Percentiles rank a stretch among this genome's conserved stretches.
Conservation (phyloP, 2,329 filamentous ascomycete species). For the Clarireedia sp. region DNA sequence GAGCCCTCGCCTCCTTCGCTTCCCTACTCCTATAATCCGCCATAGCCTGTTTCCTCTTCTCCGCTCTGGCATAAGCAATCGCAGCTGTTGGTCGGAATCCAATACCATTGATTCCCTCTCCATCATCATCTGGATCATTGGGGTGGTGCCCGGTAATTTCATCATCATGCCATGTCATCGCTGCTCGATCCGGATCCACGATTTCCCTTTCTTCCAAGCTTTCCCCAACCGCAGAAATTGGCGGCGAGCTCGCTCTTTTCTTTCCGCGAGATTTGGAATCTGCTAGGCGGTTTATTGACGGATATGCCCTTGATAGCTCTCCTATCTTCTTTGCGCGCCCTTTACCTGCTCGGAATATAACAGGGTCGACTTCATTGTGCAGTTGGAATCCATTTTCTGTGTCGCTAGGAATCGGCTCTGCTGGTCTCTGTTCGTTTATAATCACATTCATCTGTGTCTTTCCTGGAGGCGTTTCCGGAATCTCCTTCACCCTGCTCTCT, state of each 20-base stretch:
- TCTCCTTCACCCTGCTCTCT: constrained; percentile 9
- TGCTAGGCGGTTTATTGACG: constrained; percentile 23
- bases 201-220: constrained; percentile 9
- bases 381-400: constrained; percentile 13
- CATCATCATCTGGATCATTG: constrained; percentile 58
- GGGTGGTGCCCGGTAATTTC: constrained; percentile 61
- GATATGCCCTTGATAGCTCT: constrained; percentile 21
- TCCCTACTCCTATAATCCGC: constrained; percentile 54
- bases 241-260: constrained; percentile 24
- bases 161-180: constrained; percentile 59
- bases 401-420: constrained; percentile 13
- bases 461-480: constrained; percentile 11
- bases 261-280: constrained; percentile 25
- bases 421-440: constrained; percentile 7
- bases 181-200: constrained; percentile 36
- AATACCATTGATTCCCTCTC: constrained; percentile 59
- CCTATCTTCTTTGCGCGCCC: constrained; percentile 10
- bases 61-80: constrained; percentile 47
- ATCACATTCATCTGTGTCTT: constrained; percentile 13
- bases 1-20: constrained; percentile 51
- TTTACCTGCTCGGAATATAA: constrained; percentile 21
- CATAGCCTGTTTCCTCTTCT: constrained; percentile 53
- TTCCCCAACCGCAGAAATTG: constrained; percentile 11
- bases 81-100: constrained; percentile 58
- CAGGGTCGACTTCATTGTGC: constrained; percentile 22